Percentiles rank a stretch among this genome's conserved stretches.
Evolutionary conservation across 495 filamentous ascomycete genomes (phyloP).

Genomic region (Talaromyces adpressus): DNA sequence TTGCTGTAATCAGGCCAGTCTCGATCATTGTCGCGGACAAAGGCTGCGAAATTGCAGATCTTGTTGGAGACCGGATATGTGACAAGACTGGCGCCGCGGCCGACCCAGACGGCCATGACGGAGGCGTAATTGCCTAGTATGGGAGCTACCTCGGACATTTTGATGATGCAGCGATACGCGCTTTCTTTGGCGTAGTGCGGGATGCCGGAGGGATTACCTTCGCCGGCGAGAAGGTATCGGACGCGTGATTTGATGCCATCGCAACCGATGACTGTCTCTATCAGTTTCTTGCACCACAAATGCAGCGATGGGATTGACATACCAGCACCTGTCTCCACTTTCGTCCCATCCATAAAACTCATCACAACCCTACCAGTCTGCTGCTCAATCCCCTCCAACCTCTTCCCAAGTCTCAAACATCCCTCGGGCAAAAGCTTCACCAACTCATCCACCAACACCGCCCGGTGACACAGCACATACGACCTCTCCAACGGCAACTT

Average conservation of each 20-base stretch:
- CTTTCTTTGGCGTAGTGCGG: background rate
- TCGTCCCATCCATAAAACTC: slow-evolving; percentile 27
- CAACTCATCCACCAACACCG: slow-evolving; percentile 54
- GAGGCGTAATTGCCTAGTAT: background rate
- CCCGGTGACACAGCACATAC: slow-evolving; percentile 35
- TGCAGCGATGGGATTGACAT: background rate
- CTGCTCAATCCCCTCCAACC: slow-evolving; percentile 18
- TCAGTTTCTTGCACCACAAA: no score
- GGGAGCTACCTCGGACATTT: background rate
- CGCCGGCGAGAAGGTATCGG: background rate
- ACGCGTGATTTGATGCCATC: slow-evolving; percentile 47
- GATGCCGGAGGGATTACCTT: background rate
- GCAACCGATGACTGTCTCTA: slow-evolving; percentile 40
- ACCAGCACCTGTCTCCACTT: background rate
- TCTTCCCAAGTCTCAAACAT: slow-evolving; percentile 27
- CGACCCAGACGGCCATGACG: background rate
- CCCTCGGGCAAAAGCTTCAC: slow-evolving; percentile 45
- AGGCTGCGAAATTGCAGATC: slow-evolving; percentile 20
- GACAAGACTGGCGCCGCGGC: background rate
- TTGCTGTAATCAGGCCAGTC: background rate
- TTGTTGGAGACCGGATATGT: slow-evolving; percentile 16
- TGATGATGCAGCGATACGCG: background rate
- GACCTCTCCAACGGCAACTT: slow-evolving; percentile 23
- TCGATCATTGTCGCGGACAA: slow-evolving; percentile 14
- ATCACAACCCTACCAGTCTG: slow-evolving; percentile 12